Conservation (phyloP, 164 flowering plant species). For the Taxillus chinensis region DNA sequence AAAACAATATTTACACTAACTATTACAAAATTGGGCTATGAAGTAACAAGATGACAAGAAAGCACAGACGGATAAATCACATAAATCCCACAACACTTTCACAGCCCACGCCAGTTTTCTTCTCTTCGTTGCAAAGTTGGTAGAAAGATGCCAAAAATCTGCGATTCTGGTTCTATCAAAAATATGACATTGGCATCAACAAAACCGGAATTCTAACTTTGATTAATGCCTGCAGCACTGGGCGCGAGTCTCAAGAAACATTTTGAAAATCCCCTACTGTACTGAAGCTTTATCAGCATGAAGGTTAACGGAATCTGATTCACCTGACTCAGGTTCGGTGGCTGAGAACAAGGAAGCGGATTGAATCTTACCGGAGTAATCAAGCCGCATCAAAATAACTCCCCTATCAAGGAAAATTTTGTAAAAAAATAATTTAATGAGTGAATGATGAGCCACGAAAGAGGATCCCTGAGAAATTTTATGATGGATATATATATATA, state of each 20-base stretch:
- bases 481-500: too few relatives aligned
- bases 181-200: not conserved
- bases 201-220: slow-evolving; percentile 3
- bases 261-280: slow-evolving; percentile 4
- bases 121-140: too few relatives aligned
- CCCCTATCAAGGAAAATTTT: slow-evolving; percentile 41
- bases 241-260: not conserved
- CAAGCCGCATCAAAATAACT: slow-evolving; percentile 92
- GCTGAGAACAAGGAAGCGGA: slow-evolving; percentile 80
- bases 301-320: slow-evolving; percentile 10
- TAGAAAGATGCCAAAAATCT: too few relatives aligned
- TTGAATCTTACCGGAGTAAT: slow-evolving; percentile 77
- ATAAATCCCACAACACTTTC: too few relatives aligned
- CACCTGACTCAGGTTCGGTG: slow-evolving; percentile 37
- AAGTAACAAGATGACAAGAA: too few relatives aligned
- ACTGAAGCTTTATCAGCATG: slow-evolving; percentile 1
- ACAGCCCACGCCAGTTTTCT: too few relatives aligned
- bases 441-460: too few relatives aligned
- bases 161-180: not conserved
- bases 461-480: too few relatives aligned
- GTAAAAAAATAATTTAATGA: not conserved
- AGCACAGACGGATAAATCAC: too few relatives aligned
- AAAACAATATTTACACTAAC: too few relatives aligned
- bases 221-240: not conserved
- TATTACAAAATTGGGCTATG: too few relatives aligned